phyloP scores from a whole-genome alignment of 129 eudicot species.

The Flaveria robusta region DNA sequence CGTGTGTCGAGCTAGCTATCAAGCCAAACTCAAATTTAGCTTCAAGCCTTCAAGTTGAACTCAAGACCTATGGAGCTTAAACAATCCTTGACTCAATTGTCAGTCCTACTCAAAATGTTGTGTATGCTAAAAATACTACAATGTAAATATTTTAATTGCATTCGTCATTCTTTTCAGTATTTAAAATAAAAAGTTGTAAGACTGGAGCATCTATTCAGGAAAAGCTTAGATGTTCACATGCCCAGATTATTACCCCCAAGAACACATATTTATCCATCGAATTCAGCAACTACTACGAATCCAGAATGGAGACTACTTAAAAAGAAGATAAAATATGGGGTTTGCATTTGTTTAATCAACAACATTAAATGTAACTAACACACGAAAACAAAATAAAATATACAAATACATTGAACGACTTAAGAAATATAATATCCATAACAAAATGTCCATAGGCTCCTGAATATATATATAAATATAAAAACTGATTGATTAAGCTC shows the following conservation, averaged over 20 bases:
- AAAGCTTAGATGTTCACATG: slow-evolving; percentile 35
- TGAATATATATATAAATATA: neutral
- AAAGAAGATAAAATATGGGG: slow-evolving; percentile 22
- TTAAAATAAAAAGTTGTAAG: neutral
- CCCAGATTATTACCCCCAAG: slow-evolving; percentile 36
- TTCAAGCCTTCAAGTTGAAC: no score
- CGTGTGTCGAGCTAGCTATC: no score
- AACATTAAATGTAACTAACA: slow-evolving; percentile 26
- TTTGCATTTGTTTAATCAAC: slow-evolving; percentile 21
- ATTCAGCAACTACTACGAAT: slow-evolving; percentile 32
- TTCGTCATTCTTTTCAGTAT: neutral
- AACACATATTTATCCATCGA: slow-evolving; percentile 47
- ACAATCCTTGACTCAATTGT: no score
- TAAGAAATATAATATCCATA: no score
- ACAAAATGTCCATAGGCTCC: no score
- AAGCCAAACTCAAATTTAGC: no score
- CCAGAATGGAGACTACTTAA: slow-evolving; percentile 23
- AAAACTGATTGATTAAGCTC: slow-evolving; percentile 29
- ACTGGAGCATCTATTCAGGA: slow-evolving; percentile 36
- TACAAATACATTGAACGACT: neutral
- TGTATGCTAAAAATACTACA: no score
- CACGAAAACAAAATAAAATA: neutral
- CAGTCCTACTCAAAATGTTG: no score
- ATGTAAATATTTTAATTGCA: neutral
- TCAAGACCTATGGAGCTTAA: no score